A percentile compares a stretch with the other conserved stretches of the same genome.
phyloP scores from a whole-genome alignment of 352 stramenopile genomes.

The Globisporangium canariense region DNA sequence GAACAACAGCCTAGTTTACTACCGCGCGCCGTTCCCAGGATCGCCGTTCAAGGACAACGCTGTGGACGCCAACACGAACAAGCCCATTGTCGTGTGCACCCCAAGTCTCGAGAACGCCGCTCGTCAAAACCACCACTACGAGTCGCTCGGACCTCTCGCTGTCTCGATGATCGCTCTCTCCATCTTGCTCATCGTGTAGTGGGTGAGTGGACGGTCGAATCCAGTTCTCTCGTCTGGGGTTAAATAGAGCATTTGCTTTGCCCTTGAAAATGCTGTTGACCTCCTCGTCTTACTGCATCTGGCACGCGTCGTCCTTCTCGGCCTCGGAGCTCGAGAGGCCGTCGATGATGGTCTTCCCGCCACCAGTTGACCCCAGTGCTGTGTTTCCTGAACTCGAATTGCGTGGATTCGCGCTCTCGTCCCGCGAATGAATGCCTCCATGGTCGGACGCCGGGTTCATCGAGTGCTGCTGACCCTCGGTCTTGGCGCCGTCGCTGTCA shows the following conservation, averaged over 20 bases:
- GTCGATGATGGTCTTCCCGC: conserved; percentile 12
- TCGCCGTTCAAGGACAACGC: conserved; percentile 78
- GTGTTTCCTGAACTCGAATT: conserved; percentile 15
- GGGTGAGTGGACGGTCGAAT: conserved; percentile 1
- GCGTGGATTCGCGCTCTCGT: conserved; percentile 33
- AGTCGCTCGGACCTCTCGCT: background rate
- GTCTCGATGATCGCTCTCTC: background rate
- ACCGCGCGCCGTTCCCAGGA: conserved; percentile 69
- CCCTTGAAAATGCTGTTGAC: background rate
- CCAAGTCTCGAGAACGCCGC: conserved; percentile 73
- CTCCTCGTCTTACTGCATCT: conserved; percentile 43
- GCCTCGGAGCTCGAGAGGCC: conserved; percentile 36
- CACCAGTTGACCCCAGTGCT: background rate
- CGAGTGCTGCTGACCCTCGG: background rate
- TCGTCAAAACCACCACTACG: background rate
- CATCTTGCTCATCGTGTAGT: conserved; percentile 4
- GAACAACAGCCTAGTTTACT: conserved; percentile 73
- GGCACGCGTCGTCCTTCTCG: conserved; percentile 61
- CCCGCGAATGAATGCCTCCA: background rate
- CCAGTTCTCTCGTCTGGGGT: background rate
- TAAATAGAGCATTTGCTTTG: conserved; percentile 3
- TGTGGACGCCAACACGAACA: conserved; percentile 65
- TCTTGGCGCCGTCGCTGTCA: conserved; percentile 10
- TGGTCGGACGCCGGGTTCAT: conserved; percentile 4
- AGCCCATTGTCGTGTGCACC: conserved; percentile 76